Conservation (phyloP, 768 basidiomycete species). For the Leccinum barrowsii region DNA sequence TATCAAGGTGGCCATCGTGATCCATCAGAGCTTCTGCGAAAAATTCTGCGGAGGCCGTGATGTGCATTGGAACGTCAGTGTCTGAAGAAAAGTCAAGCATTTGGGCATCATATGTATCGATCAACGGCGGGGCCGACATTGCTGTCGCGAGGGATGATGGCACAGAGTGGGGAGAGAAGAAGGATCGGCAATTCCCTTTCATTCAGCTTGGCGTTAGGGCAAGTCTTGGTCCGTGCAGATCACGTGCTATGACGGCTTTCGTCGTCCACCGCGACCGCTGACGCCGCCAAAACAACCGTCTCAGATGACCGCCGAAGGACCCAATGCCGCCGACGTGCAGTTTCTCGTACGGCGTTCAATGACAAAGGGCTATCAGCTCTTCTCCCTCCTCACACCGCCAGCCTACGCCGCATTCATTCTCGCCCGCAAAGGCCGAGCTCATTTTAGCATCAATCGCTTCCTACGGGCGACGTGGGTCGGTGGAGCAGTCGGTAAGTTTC, state of each 20-base stretch:
- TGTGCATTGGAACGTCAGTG: conserved; percentile 58
- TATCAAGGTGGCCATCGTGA: conserved; percentile 42
- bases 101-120: conserved; percentile 57
- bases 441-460: conserved; percentile 56
- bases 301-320: conserved; percentile 15
- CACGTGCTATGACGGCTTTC: conserved; percentile 20
- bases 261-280: neutral
- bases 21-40: conserved; percentile 60
- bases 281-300: conserved; percentile 1
- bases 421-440: conserved; percentile 49
- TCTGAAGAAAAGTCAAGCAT: conserved; percentile 61
- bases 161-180: conserved; percentile 13
- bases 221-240: conserved; percentile 29
- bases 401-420: conserved; percentile 53
- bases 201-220: conserved; percentile 23
- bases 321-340: conserved; percentile 54
- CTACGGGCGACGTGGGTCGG: conserved; percentile 75
- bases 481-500: conserved; percentile 46
- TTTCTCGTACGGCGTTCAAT: conserved; percentile 64
- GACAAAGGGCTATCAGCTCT: conserved; percentile 63
- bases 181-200: conserved; percentile 15
- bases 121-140: conserved; percentile 29
- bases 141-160: conserved; percentile 11
- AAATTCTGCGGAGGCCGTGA: conserved; percentile 39
- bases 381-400: conserved; percentile 62